A percentile compares a stretch with the other conserved stretches of the same genome.
Evolutionary conservation across 2,329 filamentous ascomycete genomes (phyloP).

Genomic region (Keithomyces neogunnii): DNA sequence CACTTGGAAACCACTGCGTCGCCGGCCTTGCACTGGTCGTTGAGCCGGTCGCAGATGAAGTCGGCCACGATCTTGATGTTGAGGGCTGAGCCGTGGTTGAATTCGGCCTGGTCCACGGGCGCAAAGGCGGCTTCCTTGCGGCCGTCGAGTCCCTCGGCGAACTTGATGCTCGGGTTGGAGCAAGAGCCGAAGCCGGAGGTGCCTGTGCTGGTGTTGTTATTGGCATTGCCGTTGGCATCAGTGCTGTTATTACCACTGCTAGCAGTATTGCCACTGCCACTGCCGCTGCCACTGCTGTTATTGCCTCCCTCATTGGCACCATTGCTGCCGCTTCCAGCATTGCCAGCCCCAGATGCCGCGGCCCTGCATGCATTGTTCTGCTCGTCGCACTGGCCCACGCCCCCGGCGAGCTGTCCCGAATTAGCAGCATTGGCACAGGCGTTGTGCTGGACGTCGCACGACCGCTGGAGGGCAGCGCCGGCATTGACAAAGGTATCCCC

Average conservation of each 20-base stretch:
- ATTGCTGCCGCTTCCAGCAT: too few species aligned
- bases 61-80: conserved; percentile 30
- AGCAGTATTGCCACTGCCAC: too few species aligned
- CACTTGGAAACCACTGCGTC: conserved; percentile 12
- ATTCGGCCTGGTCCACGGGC: conserved; percentile 30
- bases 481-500: conserved; percentile 43
- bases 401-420: conserved; percentile 31
- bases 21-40: conserved; percentile 18
- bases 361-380: conserved; percentile 31
- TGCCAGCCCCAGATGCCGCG: conserved; percentile 1
- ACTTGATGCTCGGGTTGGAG: conserved; percentile 38
- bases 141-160: conserved; percentile 39
- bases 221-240: too few species aligned
- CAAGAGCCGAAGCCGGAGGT: conserved; percentile 33
- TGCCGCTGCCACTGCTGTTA: too few species aligned
- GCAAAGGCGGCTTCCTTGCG: conserved; percentile 34
- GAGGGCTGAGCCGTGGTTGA: conserved; percentile 43
- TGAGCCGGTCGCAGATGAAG: conserved; percentile 38
- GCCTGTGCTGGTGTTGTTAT: conserved; percentile 7
- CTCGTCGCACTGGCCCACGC: conserved; percentile 22
- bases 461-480: conserved; percentile 36
- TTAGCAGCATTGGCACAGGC: conserved; percentile 40
- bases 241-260: too few species aligned
- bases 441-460: conserved; percentile 43
- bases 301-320: too few species aligned